phyloP scores from a whole-genome alignment of 2,329 filamentous ascomycete species.

The Penicillium sp. region DNA sequence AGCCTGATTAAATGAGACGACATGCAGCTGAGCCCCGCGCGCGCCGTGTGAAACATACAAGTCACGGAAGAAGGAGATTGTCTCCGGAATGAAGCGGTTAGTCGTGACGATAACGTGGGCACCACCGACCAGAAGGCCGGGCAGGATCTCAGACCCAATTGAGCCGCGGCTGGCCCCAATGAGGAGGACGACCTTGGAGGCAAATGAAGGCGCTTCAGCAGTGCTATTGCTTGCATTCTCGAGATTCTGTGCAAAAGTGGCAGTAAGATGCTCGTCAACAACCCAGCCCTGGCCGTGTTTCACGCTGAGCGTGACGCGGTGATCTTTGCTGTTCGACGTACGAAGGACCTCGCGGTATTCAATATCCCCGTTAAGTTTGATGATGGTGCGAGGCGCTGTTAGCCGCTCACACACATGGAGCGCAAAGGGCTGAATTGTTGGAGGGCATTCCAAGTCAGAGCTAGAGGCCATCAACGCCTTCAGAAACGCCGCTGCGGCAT shows the following conservation, averaged over 20 bases:
- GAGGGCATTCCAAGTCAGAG: not conserved
- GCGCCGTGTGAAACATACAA: slow-evolving; percentile 31
- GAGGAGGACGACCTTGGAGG: not conserved
- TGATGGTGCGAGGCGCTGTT: not conserved
- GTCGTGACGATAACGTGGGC: slow-evolving; percentile 1
- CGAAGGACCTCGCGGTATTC: not conserved
- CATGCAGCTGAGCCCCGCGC: slow-evolving; percentile 28
- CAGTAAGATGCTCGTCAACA: not conserved
- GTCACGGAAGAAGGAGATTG: slow-evolving; percentile 26
- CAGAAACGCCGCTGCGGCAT: not conserved
- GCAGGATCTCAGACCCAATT: not conserved
- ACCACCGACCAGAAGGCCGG: not conserved
- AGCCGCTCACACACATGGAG: not conserved
- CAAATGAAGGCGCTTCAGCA: not conserved
- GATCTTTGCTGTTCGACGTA: not conserved
- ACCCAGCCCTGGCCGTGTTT: not conserved
- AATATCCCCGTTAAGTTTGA: not conserved
- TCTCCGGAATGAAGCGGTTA: not conserved
- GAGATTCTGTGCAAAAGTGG: not conserved
- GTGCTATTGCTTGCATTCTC: not conserved
- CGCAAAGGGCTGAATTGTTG: not conserved
- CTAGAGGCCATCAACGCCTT: not conserved
- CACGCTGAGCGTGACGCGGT: not conserved
- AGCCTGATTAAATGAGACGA: slow-evolving; percentile 39
- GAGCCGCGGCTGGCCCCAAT: not conserved